A percentile compares a stretch with the other conserved stretches of the same genome.
phyloP scores from a whole-genome alignment of 2,329 filamentous ascomycete genomes.

The Curvularia verruculosa region DNA sequence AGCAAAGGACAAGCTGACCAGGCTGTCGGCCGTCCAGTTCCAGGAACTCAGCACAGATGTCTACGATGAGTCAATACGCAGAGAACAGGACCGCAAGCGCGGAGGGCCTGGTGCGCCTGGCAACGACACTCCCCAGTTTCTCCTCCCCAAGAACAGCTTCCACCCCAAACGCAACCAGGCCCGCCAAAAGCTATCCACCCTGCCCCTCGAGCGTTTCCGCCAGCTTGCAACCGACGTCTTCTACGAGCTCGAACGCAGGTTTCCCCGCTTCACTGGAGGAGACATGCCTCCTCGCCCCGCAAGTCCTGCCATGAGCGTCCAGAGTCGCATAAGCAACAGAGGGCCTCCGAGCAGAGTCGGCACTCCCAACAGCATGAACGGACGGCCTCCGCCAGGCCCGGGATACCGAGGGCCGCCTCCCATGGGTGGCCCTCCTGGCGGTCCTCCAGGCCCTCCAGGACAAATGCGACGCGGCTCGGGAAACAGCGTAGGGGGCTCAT shows the following conservation, averaged over 20 bases:
- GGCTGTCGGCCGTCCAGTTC: slow-evolving; percentile 90
- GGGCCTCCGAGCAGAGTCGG: slow-evolving; percentile 63
- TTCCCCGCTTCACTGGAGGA: slow-evolving; percentile 75
- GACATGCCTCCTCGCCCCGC: slow-evolving; percentile 70
- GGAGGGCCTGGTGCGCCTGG: slow-evolving; percentile 56
- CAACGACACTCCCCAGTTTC: slow-evolving; percentile 60
- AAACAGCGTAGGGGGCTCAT: slow-evolving; percentile 58
- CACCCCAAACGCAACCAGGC: slow-evolving; percentile 98
- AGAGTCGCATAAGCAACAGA: slow-evolving; percentile 58
- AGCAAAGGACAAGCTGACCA: slow-evolving; percentile 90
- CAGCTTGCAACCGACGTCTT: slow-evolving; percentile 96
- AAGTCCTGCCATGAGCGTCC: slow-evolving; percentile 68
- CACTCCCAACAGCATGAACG: slow-evolving; percentile 64
- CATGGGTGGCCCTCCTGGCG: slow-evolving; percentile 52
- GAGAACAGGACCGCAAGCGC: slow-evolving; percentile 68
- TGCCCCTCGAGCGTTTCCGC: slow-evolving; percentile 84
- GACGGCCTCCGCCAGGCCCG: slow-evolving; percentile 45
- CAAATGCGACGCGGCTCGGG: slow-evolving; percentile 31
- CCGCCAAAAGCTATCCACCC: slow-evolving; percentile 89
- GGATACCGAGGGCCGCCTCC: slow-evolving; percentile 38
- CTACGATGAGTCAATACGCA: slow-evolving; percentile 88
- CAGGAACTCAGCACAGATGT: slow-evolving; percentile 98
- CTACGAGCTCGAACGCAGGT: slow-evolving; percentile 88
- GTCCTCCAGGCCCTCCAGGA: slow-evolving; percentile 49
- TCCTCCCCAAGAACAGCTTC: slow-evolving; percentile 85